Evolutionary conservation across 176 grass and related monocot species (phyloP).

Genomic region (Thinopyrum elongatum): DNA sequence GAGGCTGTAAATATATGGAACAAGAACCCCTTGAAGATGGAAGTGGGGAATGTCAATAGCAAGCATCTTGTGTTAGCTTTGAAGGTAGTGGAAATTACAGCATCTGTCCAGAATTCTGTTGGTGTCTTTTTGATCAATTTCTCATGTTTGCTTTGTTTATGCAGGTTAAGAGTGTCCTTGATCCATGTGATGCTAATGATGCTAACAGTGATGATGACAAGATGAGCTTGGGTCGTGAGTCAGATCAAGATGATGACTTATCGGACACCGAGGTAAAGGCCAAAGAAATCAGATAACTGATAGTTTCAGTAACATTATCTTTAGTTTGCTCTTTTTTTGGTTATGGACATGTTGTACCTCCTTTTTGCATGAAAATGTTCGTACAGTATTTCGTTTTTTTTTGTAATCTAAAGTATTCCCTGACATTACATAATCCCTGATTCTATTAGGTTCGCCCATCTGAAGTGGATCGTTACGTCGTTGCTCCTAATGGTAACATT

Average conservation of each 20-base stretch:
- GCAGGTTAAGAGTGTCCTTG: constrained; percentile 97
- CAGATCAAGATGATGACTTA: constrained; percentile 59
- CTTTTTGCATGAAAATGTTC: not conserved
- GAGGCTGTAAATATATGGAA: constrained; percentile 84
- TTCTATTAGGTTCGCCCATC: constrained; percentile 67
- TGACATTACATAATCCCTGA: constrained; percentile 13
- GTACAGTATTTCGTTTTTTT: not conserved
- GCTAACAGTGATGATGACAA: constrained; percentile 62
- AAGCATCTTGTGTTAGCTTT: constrained; percentile 89
- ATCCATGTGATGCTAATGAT: constrained; percentile 87
- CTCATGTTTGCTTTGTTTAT: constrained; percentile 34
- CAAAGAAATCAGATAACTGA: not conserved
- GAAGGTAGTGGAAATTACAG: constrained; percentile 56
- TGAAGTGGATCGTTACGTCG: constrained; percentile 64
- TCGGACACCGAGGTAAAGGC: constrained; percentile 85
- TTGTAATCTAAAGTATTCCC: not conserved
- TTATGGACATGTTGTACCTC: not conserved
- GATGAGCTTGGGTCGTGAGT: constrained; percentile 66
- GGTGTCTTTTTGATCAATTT: constrained; percentile 26
- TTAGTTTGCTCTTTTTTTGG: constrained; percentile 10
- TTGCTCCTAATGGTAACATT: constrained; percentile 81
- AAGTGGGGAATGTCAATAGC: constrained; percentile 96
- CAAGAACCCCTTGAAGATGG: constrained; percentile 95
- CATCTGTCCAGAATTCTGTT: constrained; percentile 2
- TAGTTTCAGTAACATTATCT: not conserved